Evolutionary conservation across 345 rosid species (phyloP), one percentile per base, ranked within the genome.

Genomic region (Draba incana): DNA sequence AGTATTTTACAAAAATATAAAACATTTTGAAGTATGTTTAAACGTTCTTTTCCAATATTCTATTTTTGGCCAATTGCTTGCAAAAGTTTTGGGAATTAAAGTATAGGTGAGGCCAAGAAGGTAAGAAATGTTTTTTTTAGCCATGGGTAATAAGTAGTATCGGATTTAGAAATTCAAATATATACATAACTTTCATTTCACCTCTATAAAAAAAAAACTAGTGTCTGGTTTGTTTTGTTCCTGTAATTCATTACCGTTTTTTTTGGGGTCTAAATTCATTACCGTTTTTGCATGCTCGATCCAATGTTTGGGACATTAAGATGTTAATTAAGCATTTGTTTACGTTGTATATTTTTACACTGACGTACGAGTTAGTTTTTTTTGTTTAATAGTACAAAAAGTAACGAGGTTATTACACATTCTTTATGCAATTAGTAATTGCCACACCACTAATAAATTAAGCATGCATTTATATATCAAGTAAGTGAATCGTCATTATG

Each of bases 1-100:
- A 25, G 13, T 11, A 48, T 11, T 45, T 38, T 15, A 24, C 10
- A 30, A 38, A 24, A 49, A 10, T 20, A 30, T 14, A 42, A 7
- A 46, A 10, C 54, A 9, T 37, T 52, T 39, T 65, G 50, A 10
- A 55, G 50, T 64, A 55, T 69, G 55, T 55, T 46, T 12, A 5
- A 20, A 38, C 41, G 58, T 5, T 27, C 10, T 56, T 60, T 6
- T 66, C 72, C 72, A 54, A 45, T 70, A 2, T 71, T 71, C 69
- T 63, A 54, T 11, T 3, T 71, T 37, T 63, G 56, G 57, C 3
- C 3, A 30, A 53, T 53, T 71, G 39, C 56, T 71, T 71, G 46
- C 48, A 14, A 62, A 56, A 37, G 57, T 63, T 47, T 15, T 25
- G 47, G 49, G 38, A 61, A 53, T 52, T 71, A 33, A 62, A 71